Evolutionary conservation across 2,329 filamentous ascomycete genomes (phyloP).

Genomic region (Trichoderma semiorbis): DNA sequence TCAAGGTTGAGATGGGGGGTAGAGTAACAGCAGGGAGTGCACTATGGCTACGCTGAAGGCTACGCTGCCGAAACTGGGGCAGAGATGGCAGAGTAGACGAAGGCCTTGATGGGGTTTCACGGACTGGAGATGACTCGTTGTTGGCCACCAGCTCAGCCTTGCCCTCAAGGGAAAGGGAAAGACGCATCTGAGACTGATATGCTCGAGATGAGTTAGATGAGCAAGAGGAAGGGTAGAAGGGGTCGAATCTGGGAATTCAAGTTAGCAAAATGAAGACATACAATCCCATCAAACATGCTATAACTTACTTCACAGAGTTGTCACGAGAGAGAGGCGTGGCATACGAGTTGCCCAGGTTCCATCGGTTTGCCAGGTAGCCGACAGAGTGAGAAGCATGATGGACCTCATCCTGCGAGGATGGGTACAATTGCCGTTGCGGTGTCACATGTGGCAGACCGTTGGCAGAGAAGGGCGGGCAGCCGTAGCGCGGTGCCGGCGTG

Average conservation of each 20-base stretch:
- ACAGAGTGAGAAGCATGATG: conserved; percentile 39
- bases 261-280: not conserved
- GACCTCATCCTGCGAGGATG: conserved; percentile 29
- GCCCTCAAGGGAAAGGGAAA: conserved; percentile 83
- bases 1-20: conserved; percentile 53
- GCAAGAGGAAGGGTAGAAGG: conserved; percentile 42
- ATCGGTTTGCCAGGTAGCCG: conserved; percentile 54
- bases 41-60: conserved; percentile 68
- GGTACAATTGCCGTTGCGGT: conserved; percentile 27
- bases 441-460: conserved; percentile 16
- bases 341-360: conserved; percentile 52
- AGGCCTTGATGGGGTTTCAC: conserved; percentile 46
- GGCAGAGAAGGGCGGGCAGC: not conserved
- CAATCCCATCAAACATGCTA: not conserved
- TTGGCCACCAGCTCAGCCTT: conserved; percentile 81
- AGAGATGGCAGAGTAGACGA: conserved; percentile 46
- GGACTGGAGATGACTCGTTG: conserved; percentile 63
- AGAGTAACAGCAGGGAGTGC: conserved; percentile 57
- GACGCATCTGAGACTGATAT: conserved; percentile 58
- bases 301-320: conserved; percentile 45
- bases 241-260: conserved; percentile 36
- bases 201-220: conserved; percentile 39
- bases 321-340: conserved; percentile 44
- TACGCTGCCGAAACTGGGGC: conserved; percentile 47
- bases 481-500: conserved; percentile 24